These are phyloP conservation scores for Ceriops tagal DNA, from an alignment of 345 rosid species.

Conservation along the genomic window DNA sequence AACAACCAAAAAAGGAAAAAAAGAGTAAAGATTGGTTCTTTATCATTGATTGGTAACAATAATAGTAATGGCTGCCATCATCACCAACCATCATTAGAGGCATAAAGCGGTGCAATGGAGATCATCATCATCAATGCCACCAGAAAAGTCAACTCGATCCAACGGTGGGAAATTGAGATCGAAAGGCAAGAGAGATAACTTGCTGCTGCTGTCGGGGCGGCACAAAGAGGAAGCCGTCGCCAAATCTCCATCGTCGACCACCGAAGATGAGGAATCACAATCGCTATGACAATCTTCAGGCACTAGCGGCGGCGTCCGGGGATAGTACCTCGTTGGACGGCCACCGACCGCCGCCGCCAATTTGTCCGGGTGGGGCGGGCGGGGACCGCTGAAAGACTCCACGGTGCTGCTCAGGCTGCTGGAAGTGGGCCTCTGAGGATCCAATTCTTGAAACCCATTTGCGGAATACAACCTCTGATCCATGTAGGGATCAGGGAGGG, in stretches of 20 bases:
- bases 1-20: slow-evolving; percentile 9
- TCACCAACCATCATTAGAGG: slow-evolving; percentile 45
- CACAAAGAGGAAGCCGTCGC: slow-evolving; percentile 43
- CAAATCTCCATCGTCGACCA: slow-evolving; percentile 54
- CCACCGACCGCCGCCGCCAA: slow-evolving; percentile 15
- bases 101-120: slow-evolving; percentile 79
- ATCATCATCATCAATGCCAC: slow-evolving; percentile 49
- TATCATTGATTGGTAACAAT: background rate
- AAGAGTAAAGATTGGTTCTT: slow-evolving; percentile 10
- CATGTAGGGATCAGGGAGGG: slow-evolving; percentile 6
- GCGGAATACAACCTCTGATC: slow-evolving; percentile 38
- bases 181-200: slow-evolving; percentile 41
- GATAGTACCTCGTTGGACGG: slow-evolving; percentile 36
- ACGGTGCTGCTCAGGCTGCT: slow-evolving; percentile 97
- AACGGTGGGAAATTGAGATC: slow-evolving; percentile 91
- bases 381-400: slow-evolving; percentile 83
- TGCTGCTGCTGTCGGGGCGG: slow-evolving; percentile 16
- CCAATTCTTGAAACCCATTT: slow-evolving; percentile 36
- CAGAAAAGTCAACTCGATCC: slow-evolving; percentile 55
- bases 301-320: slow-evolving; percentile 55
- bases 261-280: slow-evolving; percentile 94
- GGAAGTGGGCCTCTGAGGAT: slow-evolving; percentile 65
- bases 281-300: slow-evolving; percentile 91
- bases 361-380: slow-evolving; percentile 33
- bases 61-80: background rate